Evolutionary conservation across 495 filamentous ascomycete species (phyloP), one percentile per base, ranked within the genome.

Genomic region (Penicillium taxi): DNA sequence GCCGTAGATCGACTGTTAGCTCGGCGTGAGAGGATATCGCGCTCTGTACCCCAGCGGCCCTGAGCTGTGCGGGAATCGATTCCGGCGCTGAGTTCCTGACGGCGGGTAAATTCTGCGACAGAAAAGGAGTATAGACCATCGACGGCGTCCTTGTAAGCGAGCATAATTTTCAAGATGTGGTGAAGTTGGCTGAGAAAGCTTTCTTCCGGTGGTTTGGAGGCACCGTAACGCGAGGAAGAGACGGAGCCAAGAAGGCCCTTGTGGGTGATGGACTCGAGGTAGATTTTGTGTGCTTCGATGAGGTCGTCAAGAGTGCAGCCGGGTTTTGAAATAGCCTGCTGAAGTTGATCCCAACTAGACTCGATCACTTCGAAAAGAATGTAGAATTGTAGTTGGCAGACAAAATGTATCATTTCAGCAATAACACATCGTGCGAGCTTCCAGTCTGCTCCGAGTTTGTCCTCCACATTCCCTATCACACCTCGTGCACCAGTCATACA

Each of bases 331-430:
- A 95, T 79, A 24, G 81, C 81, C 3, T 75, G 72, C 47, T 94
- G 82, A 6, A 99, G 72, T 45, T 86, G 79, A 42, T 84, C 79
- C 93, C 93, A 99, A 36, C 82, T 84, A 35, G 80, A 77, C 59
- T 96, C 91, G 55, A 99, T 96, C 45, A 99, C 93, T 58, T 96
- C 91, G 51, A 96, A 96, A 12, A 99, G 75, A 48, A 99, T 96
- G 59, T 99, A 99, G 63, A 95, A 95, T 56, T 96, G 93, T 21
- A 99, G 73, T 59, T 99, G 93, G 39, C 84, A 83, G 49, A 96
- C 84, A 46, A 99, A 96, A 56, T 96, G 93, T 6, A 96, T 84
- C 93, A 99, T 99, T 57, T 96, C 93, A 13, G 90, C 88, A 12
- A 95, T 76, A 13, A 77, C 80, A 28, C 91, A 87, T 47, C 90